Evolutionary conservation across 2,329 filamentous ascomycete genomes (phyloP), one percentile per base, ranked within the genome.

Genomic region (Pyrenophora graminea): DNA sequence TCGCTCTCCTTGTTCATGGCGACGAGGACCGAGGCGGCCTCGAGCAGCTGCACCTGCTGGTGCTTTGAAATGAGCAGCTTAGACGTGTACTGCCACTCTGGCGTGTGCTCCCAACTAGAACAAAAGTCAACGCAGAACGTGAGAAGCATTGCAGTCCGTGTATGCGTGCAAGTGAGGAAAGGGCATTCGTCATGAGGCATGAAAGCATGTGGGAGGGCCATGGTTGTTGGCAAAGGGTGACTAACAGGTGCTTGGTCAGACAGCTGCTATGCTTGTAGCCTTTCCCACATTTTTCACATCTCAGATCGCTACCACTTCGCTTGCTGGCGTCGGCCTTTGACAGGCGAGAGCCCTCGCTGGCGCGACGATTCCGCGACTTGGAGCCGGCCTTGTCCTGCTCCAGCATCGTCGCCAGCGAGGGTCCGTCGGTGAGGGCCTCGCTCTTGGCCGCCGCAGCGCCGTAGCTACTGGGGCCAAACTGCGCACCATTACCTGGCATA

Each of bases 221-320:
- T 55, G 51, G 46, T 60, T 30, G 27, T 30, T 53, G 63, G 71
- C 70, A 74, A 72, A 80, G 82, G 85, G 82, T 80, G 82, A 96
- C 94, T 85, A 87, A 97, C 94, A 97, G 88, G 87, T 99, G 94
- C 85, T 97, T 99, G 75, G 90, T 95, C 82, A 99, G 86, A 86
- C 94, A 99, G 82, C 94, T 97, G 86, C 92, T 96, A 84, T 99
- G 94, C 86, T 99, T 99, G 85, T 99, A 99, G 79, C 91, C 91
- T 84, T 99, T 99, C 77, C 93, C 93, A 81, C 94, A 99, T 78
- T 92, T 93, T 74, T 96, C 91, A 80, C 94, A 99, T 77, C 89
- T 91, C 73, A 99, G 85, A 75, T 97, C 93, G 69, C 87, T 85
- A 69, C 86, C 85, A 78, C 85, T 89, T 75, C 91, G 92, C 79